A percentile compares a stretch with the other conserved stretches of the same genome.
phyloP scores from a whole-genome alignment of 208 protist genomes.

The Leishmania martiniquensis region DNA sequence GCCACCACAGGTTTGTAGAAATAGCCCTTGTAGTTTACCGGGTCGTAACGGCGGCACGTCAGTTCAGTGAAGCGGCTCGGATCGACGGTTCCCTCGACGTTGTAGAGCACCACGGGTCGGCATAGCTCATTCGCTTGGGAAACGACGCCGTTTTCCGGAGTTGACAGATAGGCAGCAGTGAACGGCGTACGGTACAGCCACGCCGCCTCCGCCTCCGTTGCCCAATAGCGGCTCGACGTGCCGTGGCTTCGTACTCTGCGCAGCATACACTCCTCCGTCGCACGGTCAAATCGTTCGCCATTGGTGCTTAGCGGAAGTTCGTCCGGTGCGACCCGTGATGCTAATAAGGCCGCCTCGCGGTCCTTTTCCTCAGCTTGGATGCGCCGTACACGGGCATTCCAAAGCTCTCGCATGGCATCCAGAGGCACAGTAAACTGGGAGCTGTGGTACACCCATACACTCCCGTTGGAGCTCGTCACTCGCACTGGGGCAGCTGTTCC shows the following conservation, averaged over 20 bases:
- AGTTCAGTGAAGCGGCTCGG: constrained; percentile 35
- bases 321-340: background rate
- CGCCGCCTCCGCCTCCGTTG: constrained; percentile 57
- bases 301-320: constrained; percentile 57
- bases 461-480: constrained; percentile 27
- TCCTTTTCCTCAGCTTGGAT: background rate
- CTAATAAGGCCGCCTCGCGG: background rate
- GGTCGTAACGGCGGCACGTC: constrained; percentile 65
- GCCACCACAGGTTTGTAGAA: constrained; percentile 47
- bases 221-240: constrained; percentile 55
- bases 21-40: constrained; percentile 51
- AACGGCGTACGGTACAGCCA: constrained; percentile 59
- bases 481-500: constrained; percentile 16
- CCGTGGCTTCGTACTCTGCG: background rate
- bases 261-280: constrained; percentile 30
- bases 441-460: constrained; percentile 49
- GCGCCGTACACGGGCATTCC: constrained; percentile 3
- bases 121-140: background rate
- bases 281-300: constrained; percentile 56
- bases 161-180: constrained; percentile 22
- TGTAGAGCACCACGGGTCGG: constrained; percentile 45
- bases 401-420: constrained; percentile 29
- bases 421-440: constrained; percentile 41
- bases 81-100: constrained; percentile 41
- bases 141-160: constrained; percentile 14